Percentiles rank a stretch among this genome's conserved stretches.
Evolutionary conservation across 1,284 basidiomycete genomes (phyloP).

Genomic region (Entoloma clypeatum): DNA sequence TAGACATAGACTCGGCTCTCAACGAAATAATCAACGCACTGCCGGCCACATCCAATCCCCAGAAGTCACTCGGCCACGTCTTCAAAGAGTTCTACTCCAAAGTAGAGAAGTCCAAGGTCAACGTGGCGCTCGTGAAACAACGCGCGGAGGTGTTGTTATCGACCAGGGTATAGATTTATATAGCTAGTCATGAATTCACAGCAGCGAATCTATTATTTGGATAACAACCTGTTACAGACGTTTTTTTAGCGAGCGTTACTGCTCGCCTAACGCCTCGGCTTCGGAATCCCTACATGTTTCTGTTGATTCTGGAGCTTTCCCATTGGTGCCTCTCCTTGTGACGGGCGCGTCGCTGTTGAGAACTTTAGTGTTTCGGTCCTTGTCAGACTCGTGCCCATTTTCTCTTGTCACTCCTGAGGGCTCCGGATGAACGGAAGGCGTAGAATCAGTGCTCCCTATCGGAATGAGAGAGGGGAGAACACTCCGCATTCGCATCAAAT

Average conservation of each 20-base stretch:
- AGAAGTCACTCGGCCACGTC: constrained; percentile 43
- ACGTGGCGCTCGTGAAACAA: constrained; percentile 51
- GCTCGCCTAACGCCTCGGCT: too few relatives aligned
- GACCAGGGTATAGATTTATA: constrained; percentile 11
- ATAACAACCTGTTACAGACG: too few relatives aligned
- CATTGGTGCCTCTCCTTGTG: too few relatives aligned
- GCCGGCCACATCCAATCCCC: constrained; percentile 26
- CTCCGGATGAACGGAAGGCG: constrained; percentile 9
- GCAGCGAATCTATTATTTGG: too few relatives aligned
- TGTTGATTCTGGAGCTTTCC: too few relatives aligned
- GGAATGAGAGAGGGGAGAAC: constrained; percentile 45
- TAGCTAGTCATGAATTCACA: constrained; percentile 9
- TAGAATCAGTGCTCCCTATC: constrained; percentile 12
- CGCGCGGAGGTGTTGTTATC: constrained; percentile 43
- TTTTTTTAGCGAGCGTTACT: too few relatives aligned
- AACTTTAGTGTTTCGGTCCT: too few relatives aligned
- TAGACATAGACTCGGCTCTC: constrained; percentile 51
- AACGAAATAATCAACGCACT: constrained; percentile 36
- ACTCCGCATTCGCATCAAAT: constrained; percentile 72
- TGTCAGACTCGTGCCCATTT: too few relatives aligned
- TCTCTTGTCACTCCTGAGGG: constrained; percentile 1
- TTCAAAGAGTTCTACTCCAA: constrained; percentile 60
- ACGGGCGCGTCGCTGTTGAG: too few relatives aligned
- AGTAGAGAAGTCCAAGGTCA: constrained; percentile 57
- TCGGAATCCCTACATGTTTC: too few relatives aligned